Conservation (phyloP, 257 asterid species). For the Lycium ferocissimum region DNA sequence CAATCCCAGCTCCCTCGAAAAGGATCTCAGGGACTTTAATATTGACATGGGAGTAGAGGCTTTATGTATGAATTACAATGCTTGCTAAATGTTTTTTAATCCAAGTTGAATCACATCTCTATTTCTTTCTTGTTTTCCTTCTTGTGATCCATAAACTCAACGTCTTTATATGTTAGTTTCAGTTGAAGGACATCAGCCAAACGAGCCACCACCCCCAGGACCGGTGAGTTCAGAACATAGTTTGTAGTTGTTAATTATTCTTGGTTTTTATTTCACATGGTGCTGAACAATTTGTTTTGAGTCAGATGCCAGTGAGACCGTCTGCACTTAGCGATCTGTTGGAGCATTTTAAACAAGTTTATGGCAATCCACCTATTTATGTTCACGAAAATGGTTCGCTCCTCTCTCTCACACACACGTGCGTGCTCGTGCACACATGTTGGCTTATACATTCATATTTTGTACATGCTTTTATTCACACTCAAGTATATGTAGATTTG, state of each 20-base stretch:
- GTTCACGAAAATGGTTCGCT: slow-evolving; percentile 46
- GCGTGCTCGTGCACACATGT: neutral
- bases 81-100: neutral
- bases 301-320: slow-evolving; percentile 16
- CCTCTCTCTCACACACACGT: slow-evolving; percentile 14
- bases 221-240: slow-evolving; percentile 25
- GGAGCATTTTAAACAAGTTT: slow-evolving; percentile 43
- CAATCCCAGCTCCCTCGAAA: slow-evolving; percentile 29
- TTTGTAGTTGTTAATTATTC: neutral
- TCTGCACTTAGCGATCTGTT: neutral
- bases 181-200: neutral
- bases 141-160: neutral
- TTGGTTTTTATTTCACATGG: slow-evolving; percentile 36
- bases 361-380: slow-evolving; percentile 62
- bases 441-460: neutral
- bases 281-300: slow-evolving; percentile 41
- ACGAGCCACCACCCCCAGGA: neutral
- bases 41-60: slow-evolving; percentile 30
- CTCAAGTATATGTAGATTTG: neutral
- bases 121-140: neutral
- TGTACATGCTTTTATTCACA: neutral
- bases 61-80: neutral
- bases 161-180: neutral
- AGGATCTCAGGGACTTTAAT: slow-evolving; percentile 34
- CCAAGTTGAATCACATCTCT: neutral